Base-by-base conservation (phyloP, 148 eudicot genomes). In the Rhododendron ferrugineum region DNA sequence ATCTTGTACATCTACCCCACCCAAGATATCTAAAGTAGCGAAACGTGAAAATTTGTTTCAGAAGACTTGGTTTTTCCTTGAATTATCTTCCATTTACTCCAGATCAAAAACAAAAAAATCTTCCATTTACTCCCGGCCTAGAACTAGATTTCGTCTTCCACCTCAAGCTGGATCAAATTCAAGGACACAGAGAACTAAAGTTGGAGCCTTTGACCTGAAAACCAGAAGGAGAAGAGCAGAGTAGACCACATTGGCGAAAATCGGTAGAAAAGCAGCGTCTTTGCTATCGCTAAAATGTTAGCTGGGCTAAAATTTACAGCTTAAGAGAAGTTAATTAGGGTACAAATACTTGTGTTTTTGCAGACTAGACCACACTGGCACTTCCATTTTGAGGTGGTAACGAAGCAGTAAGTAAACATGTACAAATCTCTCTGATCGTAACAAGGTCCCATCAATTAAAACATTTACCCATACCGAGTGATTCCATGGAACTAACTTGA, bases 401-500 rank as follows among this genome's bases (percentile, higher is more conserved):
- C 6, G 66, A 73, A 83, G 28, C 42, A 47, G 40, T 83, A 14
- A 47, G 40, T 83, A 14, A 47, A 32, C 54, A 83, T 44, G 16
- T 66, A 42, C 30, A 36, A 44, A 66, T 28, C 40, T 44, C 36
- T 82, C 56, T 26, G 56, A 83, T 34, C 2, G 74, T 73, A 42
- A 37, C 84, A 40, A 83, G 22, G 66, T 72, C 13, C 46, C 62
- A 70, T 49, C 64, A 68, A 68, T 34, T 18, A 83, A 30, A 83
- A 46, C 14, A 13, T 26, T 80, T 76, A 15, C 36, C 86, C 72
- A 76, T 56, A 76, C 49, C 85, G 70, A 50, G 81, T 60, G 20
- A 88, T 72, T 79, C 89, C 90, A 80, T 60, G 84, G 86, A 85
- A 68, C 78, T 50, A 72, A 75, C 86, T 83, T 83, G 84, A 68